phyloP scores from a whole-genome alignment of 352 stramenopile genomes.

The Pelagophyceae sp. region DNA sequence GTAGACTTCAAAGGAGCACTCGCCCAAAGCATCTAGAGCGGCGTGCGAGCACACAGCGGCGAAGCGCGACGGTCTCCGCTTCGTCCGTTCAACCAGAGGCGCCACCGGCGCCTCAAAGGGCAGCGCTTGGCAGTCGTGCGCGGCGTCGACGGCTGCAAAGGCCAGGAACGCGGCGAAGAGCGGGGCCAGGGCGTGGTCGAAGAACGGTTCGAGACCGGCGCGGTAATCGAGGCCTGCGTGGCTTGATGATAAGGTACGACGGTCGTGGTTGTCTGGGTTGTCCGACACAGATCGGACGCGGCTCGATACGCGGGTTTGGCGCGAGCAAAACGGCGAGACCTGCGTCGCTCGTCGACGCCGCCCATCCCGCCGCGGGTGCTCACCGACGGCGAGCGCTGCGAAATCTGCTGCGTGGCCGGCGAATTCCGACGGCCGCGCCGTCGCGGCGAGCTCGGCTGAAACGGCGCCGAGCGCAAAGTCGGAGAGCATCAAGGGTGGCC shows the following conservation, averaged over 20 bases:
- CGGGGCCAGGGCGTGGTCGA: constrained; percentile 13
- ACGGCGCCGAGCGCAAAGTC: background rate
- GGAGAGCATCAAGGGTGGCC: background rate
- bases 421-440: too few species aligned
- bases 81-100: too few species aligned
- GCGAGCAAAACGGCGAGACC: background rate
- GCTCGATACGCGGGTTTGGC: background rate
- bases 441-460: background rate
- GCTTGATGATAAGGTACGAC: too few species aligned
- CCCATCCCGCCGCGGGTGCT: background rate
- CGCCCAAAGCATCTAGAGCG: background rate
- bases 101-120: too few species aligned
- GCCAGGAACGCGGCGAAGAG: background rate
- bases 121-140: background rate
- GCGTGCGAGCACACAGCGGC: background rate
- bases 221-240: too few species aligned
- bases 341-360: background rate
- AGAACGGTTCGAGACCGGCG: background rate
- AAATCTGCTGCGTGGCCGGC: background rate
- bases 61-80: too few species aligned
- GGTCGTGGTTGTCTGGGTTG: too few species aligned
- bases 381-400: background rate
- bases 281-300: too few species aligned
- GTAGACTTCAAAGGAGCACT: constrained; percentile 14
- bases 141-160: background rate